Percentiles rank a stretch among this genome's conserved stretches.
These are phyloP conservation scores for Salmacisia buchloeana DNA, from an alignment of 1,284 basidiomycete species.

Conservation along the genomic window DNA sequence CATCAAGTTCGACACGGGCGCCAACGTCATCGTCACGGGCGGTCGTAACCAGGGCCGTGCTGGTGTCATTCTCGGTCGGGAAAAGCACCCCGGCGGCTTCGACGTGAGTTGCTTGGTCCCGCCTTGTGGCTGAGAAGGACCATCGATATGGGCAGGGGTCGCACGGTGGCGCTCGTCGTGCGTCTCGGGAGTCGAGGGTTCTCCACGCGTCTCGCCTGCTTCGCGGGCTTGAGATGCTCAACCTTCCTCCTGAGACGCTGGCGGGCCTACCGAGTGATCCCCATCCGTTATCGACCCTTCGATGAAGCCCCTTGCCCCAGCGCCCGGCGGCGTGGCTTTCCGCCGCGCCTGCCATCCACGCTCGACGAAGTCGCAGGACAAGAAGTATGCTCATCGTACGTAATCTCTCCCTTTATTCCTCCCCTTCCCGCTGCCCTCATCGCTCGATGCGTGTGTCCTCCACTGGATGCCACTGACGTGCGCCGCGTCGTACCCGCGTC, in stretches of 20 bases:
- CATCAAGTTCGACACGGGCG: conserved; percentile 94
- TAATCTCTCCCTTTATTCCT: conserved; percentile 46
- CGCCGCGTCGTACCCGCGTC: no score
- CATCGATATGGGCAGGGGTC: background rate
- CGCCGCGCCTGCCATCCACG: conserved; percentile 9
- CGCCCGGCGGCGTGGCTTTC: conserved; percentile 5
- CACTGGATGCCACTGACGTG: no score
- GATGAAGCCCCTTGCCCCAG: conserved; percentile 9
- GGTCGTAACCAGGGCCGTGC: conserved; percentile 99
- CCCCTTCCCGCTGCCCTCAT: background rate
- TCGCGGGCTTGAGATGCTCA: background rate
- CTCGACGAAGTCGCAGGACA: conserved; percentile 2
- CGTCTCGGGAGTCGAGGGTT: background rate
- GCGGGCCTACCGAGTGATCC: background rate
- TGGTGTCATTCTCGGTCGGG: conserved; percentile 89
- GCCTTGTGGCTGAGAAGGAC: conserved; percentile 7
- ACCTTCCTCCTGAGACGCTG: no score
- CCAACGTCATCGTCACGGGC: conserved; percentile 95
- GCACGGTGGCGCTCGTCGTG: background rate
- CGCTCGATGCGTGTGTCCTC: background rate
- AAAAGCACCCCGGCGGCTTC: conserved; percentile 96
- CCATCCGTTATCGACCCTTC: background rate
- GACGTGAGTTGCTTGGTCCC: conserved; percentile 60
- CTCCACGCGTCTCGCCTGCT: background rate
- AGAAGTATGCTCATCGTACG: conserved; percentile 11